These are phyloP conservation scores for Pigoraptor vietnamica DNA, from an alignment of 78 protist genomes.

Conservation along the genomic window DNA sequence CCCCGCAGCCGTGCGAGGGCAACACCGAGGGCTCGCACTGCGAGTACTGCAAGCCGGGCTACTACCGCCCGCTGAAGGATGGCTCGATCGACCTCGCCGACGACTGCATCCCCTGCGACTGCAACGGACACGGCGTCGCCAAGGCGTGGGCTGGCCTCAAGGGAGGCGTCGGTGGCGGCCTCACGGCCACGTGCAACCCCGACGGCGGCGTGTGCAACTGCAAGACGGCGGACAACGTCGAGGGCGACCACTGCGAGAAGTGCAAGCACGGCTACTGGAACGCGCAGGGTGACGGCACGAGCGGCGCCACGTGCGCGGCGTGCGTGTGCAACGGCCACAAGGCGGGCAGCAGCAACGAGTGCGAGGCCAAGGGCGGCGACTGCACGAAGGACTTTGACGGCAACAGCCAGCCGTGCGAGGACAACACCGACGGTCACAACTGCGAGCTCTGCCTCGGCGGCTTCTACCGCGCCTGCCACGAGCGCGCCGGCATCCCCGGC, in stretches of 20 bases:
- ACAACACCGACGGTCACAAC: neutral
- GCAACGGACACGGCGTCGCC: conserved; percentile 4
- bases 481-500: neutral
- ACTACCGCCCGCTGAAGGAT: neutral
- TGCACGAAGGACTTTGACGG: neutral
- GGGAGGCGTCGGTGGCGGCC: neutral
- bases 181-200: neutral
- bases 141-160: neutral
- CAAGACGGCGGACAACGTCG: neutral
- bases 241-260: neutral
- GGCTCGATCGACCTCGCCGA: neutral
- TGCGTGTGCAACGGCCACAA: conserved; percentile 10
- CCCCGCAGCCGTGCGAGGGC: neutral
- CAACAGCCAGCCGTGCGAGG: neutral
- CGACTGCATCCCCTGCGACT: neutral
- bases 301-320: neutral
- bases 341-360: neutral
- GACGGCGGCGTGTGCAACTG: neutral
- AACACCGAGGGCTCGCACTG: neutral
- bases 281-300: neutral
- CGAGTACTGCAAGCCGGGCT: neutral
- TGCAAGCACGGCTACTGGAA: neutral
- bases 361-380: neutral
- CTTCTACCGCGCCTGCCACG: neutral
- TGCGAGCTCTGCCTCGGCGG: neutral